Conservation (phyloP, 1,139 yeast species). For the Pichia sp. region DNA sequence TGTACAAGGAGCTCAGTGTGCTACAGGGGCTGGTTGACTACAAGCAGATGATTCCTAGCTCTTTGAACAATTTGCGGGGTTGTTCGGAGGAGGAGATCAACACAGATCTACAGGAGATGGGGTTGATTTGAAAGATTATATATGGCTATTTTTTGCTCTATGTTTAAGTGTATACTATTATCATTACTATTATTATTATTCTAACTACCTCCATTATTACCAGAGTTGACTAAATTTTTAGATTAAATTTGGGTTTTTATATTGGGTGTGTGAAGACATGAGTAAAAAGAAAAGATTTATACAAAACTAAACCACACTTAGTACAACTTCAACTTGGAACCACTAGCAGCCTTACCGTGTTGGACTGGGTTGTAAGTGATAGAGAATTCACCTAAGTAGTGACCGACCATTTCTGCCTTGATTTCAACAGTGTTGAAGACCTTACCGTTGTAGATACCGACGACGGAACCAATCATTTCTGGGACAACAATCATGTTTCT, state of each 20-base stretch:
- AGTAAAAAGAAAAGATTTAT: conserved; percentile 14
- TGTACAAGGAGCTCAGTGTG: conserved; percentile 52
- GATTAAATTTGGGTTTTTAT: conserved; percentile 6
- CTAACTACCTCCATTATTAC: neutral
- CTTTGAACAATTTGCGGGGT: conserved; percentile 46
- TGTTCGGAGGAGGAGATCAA: conserved; percentile 60
- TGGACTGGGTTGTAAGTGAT: conserved; percentile 99
- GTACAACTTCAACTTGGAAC: conserved; percentile 42
- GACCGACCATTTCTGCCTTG: conserved; percentile 99
- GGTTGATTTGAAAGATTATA: conserved; percentile 4
- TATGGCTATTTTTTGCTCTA: neutral
- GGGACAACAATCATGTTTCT: conserved; percentile 99
- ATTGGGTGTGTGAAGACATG: conserved; percentile 3
- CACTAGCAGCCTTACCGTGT: conserved; percentile 98
- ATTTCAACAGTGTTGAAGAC: conserved; percentile 98
- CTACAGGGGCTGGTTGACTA: conserved; percentile 51
- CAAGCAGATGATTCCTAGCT: conserved; percentile 57
- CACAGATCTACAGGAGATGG: conserved; percentile 47
- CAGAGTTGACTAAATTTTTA: neutral
- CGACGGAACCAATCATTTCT: conserved; percentile 99
- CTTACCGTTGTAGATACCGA: conserved; percentile 99
- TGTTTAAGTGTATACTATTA: neutral
- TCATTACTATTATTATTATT: neutral
- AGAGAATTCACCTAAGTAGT: conserved; percentile 99
- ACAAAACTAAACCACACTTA: conserved; percentile 21